Percentiles rank a stretch among this genome's conserved stretches.
phyloP scores from a whole-genome alignment of 306 rosid genomes.

The Begonia loranthoides region DNA sequence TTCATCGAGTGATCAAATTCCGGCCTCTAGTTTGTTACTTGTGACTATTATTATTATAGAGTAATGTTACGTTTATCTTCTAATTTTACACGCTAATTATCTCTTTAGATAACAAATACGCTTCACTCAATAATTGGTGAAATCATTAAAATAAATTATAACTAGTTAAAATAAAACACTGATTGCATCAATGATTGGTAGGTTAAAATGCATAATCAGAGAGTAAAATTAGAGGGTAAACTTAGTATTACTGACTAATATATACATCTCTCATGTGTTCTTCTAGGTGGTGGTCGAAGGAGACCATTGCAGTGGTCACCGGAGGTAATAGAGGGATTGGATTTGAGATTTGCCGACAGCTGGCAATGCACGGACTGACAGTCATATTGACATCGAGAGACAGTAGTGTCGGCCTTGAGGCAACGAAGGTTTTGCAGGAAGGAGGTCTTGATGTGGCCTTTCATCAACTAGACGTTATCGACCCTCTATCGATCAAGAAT shows the following conservation, averaged over 20 bases:
- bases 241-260: too few species aligned
- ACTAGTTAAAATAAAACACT: too few species aligned
- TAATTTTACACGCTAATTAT: too few species aligned
- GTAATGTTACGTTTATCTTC: background rate
- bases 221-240: too few species aligned
- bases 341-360: conserved; percentile 66
- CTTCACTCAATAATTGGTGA: too few species aligned
- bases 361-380: conserved; percentile 70
- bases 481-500: conserved; percentile 38
- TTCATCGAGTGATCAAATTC: too few species aligned
- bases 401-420: conserved; percentile 58
- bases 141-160: too few species aligned
- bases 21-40: too few species aligned
- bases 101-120: background rate
- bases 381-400: conserved; percentile 78
- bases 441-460: conserved; percentile 61
- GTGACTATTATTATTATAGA: too few species aligned
- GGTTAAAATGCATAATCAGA: too few species aligned
- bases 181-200: too few species aligned
- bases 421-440: conserved; percentile 69
- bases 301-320: conserved; percentile 71
- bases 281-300: conserved; percentile 88
- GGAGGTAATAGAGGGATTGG: conserved; percentile 97
- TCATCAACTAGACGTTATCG: conserved; percentile 68
- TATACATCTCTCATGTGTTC: background rate